These are phyloP conservation scores for Acanthamoeba polyphaga DNA, from an alignment of 208 protist species.

Conservation along the genomic window DNA sequence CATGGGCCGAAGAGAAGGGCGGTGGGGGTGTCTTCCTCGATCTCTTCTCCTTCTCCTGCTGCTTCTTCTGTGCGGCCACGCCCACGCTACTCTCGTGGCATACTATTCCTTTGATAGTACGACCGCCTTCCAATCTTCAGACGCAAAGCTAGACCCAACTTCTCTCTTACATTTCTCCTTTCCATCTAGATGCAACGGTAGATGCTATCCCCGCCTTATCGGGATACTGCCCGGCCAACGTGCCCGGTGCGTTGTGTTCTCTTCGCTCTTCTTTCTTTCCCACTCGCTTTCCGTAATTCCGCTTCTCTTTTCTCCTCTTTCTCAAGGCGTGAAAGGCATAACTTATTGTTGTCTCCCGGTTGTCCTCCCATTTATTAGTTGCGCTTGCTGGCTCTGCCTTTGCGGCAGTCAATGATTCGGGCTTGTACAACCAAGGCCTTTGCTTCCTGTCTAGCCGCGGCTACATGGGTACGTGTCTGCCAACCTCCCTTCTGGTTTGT, in stretches of 20 bases:
- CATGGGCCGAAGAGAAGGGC: not conserved
- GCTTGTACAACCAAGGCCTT: not conserved
- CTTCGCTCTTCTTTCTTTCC: not conserved
- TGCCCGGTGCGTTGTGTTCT: not conserved
- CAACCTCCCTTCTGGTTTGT: too few relatives aligned
- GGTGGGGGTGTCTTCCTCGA: not conserved
- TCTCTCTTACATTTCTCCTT: not conserved
- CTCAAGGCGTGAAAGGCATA: not conserved
- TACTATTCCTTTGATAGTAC: conserved; percentile 66
- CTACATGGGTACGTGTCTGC: conserved; percentile 2
- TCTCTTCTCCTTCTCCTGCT: not conserved
- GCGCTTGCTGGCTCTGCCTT: conserved; percentile 4
- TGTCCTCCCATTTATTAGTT: not conserved
- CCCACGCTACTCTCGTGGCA: not conserved
- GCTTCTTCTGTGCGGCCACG: not conserved
- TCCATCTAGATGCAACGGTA: not conserved
- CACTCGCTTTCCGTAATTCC: not conserved
- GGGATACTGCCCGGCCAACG: conserved; percentile 36
- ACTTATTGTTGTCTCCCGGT: not conserved
- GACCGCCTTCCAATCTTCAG: not conserved
- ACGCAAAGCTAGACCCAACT: not conserved
- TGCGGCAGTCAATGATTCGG: not conserved
- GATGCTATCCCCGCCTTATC: not conserved
- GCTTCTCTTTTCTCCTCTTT: not conserved
- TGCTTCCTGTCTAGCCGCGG: not conserved